A percentile compares a stretch with the other conserved stretches of the same genome.
Evolutionary conservation across 495 filamentous ascomycete genomes (phyloP).

Genomic region (Bacidia rubella): DNA sequence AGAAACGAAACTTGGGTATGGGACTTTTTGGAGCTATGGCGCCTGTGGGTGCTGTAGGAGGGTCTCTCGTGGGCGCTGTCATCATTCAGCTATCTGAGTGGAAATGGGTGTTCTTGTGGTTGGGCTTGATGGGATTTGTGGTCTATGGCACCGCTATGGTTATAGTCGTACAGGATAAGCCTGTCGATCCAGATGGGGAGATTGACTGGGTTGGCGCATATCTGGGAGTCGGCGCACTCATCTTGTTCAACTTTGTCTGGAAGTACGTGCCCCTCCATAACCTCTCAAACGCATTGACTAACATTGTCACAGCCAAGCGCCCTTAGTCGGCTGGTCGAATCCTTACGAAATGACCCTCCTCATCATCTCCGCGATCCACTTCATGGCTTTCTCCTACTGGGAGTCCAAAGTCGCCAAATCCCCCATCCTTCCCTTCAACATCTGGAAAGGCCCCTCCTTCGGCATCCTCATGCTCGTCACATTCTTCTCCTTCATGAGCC

Average conservation of each 20-base stretch:
- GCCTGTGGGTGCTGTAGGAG: constrained; percentile 33
- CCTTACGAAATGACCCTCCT: constrained; percentile 35
- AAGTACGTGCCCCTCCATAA: constrained; percentile 27
- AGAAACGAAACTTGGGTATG: constrained; percentile 32
- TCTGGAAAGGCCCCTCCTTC: constrained; percentile 39
- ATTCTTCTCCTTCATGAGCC: constrained; percentile 38
- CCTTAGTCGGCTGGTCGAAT: constrained; percentile 33
- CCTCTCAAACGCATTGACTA: neutral
- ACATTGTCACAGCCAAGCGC: constrained; percentile 31
- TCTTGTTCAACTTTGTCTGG: constrained; percentile 43
- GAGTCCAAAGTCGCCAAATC: constrained; percentile 28
- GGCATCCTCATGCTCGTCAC: constrained; percentile 33
- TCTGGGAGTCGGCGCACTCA: constrained; percentile 31
- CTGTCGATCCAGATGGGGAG: constrained; percentile 29
- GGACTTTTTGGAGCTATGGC: constrained; percentile 38
- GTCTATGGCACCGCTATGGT: constrained; percentile 23
- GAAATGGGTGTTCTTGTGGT: constrained; percentile 39
- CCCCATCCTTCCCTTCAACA: constrained; percentile 37
- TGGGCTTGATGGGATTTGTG: constrained; percentile 28
- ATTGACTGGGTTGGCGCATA: constrained; percentile 37
- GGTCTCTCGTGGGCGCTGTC: constrained; percentile 30
- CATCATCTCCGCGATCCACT: constrained; percentile 27
- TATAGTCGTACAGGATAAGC: constrained; percentile 27
- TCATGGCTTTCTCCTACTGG: constrained; percentile 33
- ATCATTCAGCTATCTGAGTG: constrained; percentile 30